Conservation (phyloP, 805 yeast genomes). For the Lachancea fermentati region DNA sequence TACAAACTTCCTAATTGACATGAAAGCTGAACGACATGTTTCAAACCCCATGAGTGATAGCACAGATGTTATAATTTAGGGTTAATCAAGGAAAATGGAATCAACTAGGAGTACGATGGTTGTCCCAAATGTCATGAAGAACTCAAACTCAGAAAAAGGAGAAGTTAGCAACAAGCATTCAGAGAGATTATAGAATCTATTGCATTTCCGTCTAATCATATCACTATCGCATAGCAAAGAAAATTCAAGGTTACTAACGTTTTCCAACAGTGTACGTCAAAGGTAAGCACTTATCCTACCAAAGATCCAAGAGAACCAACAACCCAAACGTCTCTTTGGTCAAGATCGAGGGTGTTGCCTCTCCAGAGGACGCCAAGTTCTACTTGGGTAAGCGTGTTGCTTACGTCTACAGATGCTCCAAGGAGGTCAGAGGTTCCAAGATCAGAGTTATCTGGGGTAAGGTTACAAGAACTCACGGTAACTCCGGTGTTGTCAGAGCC, state of each 20-base stretch:
- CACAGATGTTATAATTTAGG: no score
- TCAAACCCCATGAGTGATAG: no score
- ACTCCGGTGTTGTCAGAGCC: constrained; percentile 97
- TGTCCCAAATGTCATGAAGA: no score
- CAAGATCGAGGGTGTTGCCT: constrained; percentile 93
- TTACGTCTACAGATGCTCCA: constrained; percentile 97
- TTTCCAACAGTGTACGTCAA: constrained; percentile 84
- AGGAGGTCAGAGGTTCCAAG: constrained; percentile 97
- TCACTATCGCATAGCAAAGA: background rate
- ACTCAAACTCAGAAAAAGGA: no score
- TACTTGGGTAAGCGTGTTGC: constrained; percentile 99
- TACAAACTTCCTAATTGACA: no score
- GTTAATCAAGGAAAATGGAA: no score
- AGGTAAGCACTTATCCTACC: constrained; percentile 99
- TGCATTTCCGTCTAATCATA: no score
- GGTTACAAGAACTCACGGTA: constrained; percentile 98
- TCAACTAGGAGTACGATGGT: no score
- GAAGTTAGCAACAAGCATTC: no score
- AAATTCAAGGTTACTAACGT: constrained; percentile 3
- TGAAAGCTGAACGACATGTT: no score
- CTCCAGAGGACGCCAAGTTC: constrained; percentile 93
- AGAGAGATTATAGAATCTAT: no score
- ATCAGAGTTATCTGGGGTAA: constrained; percentile 99
- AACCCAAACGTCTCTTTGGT: constrained; percentile 97
- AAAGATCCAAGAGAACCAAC: constrained; percentile 97